Conservation (phyloP, 257 asterid species). For the Plantago major region DNA sequence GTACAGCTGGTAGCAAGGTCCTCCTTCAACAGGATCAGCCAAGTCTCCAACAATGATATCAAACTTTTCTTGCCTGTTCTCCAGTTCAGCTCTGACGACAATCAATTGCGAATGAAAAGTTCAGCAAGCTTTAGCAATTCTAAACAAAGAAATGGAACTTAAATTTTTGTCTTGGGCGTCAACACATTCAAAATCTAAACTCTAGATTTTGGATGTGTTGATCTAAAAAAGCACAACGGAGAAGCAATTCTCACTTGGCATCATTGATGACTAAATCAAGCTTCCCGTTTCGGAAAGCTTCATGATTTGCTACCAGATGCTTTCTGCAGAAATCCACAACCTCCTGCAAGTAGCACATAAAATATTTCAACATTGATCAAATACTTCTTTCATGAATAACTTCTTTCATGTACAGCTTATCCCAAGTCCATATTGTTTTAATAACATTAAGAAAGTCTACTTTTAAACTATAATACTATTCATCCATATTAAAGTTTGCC, state of each 20-base stretch:
- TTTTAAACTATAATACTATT: no score
- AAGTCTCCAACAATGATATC: constrained; percentile 90
- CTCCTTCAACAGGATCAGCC: constrained; percentile 98
- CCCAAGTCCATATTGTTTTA: no score
- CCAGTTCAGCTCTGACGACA: constrained; percentile 61
- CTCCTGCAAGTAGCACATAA: constrained; percentile 44
- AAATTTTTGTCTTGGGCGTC: no score
- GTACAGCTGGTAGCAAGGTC: constrained; percentile 91
- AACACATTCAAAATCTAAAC: neutral
- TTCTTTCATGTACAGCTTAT: no score
- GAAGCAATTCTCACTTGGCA: constrained; percentile 55
- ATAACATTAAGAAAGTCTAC: no score
- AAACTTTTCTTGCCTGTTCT: constrained; percentile 64
- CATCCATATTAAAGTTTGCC: no score
- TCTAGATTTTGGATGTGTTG: no score
- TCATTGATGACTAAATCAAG: constrained; percentile 83
- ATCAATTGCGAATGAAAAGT: neutral
- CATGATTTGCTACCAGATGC: constrained; percentile 79
- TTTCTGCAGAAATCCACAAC: constrained; percentile 86
- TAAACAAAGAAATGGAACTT: no score
- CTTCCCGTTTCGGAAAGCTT: constrained; percentile 65
- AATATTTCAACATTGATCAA: neutral
- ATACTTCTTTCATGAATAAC: no score
- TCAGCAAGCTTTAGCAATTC: neutral
- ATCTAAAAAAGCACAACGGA: neutral